phyloP scores from a whole-genome alignment of 768 basidiomycete genomes.

The Mycena rosella region DNA sequence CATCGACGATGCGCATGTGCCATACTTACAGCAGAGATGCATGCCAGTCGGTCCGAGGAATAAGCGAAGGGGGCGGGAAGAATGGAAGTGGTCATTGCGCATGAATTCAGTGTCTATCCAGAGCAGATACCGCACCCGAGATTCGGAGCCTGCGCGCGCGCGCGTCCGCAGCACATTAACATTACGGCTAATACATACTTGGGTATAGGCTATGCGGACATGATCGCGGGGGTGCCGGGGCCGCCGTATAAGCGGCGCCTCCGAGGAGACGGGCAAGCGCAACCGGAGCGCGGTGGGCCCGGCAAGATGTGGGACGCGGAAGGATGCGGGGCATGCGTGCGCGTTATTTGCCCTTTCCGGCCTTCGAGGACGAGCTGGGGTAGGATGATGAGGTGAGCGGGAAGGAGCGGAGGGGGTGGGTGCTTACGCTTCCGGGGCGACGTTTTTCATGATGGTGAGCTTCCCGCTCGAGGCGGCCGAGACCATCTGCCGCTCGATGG shows the following conservation, averaged over 20 bases:
- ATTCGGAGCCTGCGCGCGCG: too few relatives aligned
- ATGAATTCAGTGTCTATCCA: too few relatives aligned
- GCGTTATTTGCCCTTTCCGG: conserved; percentile 23
- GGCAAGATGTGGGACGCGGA: background rate
- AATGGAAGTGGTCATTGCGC: too few relatives aligned
- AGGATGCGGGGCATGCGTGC: background rate
- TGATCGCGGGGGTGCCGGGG: background rate
- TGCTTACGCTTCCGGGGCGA: conserved; percentile 58
- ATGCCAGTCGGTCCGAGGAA: too few relatives aligned
- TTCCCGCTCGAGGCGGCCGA: conserved; percentile 90
- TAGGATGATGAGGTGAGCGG: background rate
- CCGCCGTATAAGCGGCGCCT: conserved; percentile 3
- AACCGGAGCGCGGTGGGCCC: background rate
- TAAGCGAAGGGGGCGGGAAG: too few relatives aligned
- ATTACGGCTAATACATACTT: conserved; percentile 16
- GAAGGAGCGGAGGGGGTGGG: background rate
- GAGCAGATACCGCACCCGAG: too few relatives aligned
- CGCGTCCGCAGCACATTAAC: conserved; percentile 1
- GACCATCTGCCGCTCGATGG: conserved; percentile 93
- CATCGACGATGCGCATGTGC: too few relatives aligned
- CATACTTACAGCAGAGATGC: too few relatives aligned
- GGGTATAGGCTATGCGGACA: conserved; percentile 3
- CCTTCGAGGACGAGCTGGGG: conserved; percentile 13
- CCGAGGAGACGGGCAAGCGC: background rate
- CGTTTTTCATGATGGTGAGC: conserved; percentile 92